Percentiles rank a stretch among this genome's conserved stretches.
Conservation (phyloP, 306 rosid species). For the Cucurbita maxima region DNA sequence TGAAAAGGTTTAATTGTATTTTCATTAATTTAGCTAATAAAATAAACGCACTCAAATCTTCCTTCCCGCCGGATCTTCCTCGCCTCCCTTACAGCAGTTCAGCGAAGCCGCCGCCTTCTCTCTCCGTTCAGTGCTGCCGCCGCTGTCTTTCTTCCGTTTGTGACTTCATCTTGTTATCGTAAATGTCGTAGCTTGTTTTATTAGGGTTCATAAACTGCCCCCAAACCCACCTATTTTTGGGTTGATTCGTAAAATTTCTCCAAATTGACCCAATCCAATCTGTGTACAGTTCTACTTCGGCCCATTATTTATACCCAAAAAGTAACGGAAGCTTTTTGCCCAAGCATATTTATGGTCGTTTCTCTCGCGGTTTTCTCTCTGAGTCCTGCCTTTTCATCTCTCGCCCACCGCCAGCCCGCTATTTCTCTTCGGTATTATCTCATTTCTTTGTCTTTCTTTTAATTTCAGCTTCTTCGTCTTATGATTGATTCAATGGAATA, state of each 20-base stretch:
- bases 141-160: too few relatives aligned
- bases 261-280: background rate
- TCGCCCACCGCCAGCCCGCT: background rate
- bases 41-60: too few relatives aligned
- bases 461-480: background rate
- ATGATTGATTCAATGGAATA: background rate
- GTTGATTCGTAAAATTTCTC: background rate
- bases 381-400: background rate
- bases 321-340: background rate
- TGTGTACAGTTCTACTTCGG: background rate
- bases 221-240: background rate
- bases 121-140: too few relatives aligned
- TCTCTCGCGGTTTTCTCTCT: background rate
- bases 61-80: too few relatives aligned
- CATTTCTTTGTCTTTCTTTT: background rate
- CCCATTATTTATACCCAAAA: background rate
- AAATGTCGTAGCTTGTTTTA: background rate
- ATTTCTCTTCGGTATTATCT: background rate
- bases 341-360: background rate
- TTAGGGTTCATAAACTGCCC: background rate
- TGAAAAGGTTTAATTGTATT: too few relatives aligned
- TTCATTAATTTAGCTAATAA: too few relatives aligned
- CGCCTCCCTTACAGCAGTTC: too few relatives aligned
- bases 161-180: background rate
- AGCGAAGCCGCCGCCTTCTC: too few relatives aligned